These are phyloP conservation scores for Colletotrichum cordylinicola DNA, from an alignment of 2,329 filamentous ascomycete species.

Conservation along the genomic window DNA sequence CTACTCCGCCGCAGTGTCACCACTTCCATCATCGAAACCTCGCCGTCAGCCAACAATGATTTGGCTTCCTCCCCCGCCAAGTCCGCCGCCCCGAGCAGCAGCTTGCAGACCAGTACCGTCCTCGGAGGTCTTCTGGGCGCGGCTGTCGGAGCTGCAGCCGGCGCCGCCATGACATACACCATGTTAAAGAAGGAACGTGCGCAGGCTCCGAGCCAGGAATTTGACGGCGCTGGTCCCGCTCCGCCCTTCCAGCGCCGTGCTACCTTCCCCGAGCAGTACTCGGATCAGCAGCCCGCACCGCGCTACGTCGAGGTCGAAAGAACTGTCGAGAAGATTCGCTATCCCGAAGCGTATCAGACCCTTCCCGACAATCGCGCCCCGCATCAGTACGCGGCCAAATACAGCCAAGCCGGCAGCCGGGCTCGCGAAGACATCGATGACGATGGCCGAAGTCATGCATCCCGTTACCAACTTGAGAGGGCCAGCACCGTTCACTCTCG, in stretches of 20 bases:
- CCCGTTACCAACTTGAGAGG: slow-evolving; percentile 37
- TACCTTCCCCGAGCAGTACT: slow-evolving; percentile 46
- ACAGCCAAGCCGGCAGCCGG: slow-evolving; percentile 34
- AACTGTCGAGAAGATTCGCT: slow-evolving; percentile 41
- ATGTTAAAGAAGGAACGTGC: slow-evolving; percentile 66
- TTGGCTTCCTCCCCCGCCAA: slow-evolving; percentile 29
- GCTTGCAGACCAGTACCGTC: slow-evolving; percentile 64
- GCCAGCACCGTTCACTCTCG: slow-evolving; percentile 40
- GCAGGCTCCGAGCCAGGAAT: slow-evolving; percentile 44
- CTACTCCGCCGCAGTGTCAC: slow-evolving; percentile 38
- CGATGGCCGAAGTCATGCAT: slow-evolving; percentile 46
- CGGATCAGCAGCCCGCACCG: slow-evolving; percentile 33
- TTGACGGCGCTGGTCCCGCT: slow-evolving; percentile 32
- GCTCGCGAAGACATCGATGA: slow-evolving; percentile 41
- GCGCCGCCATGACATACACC: slow-evolving; percentile 68
- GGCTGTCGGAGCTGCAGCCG: slow-evolving; percentile 77
- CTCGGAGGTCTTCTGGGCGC: slow-evolving; percentile 81
- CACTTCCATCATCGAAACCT: slow-evolving; percentile 34
- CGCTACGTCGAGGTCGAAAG: slow-evolving; percentile 43
- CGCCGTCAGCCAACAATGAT: slow-evolving; percentile 16
- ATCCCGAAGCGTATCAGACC: slow-evolving; percentile 37
- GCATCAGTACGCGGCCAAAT: slow-evolving; percentile 40
- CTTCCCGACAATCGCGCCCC: slow-evolving; percentile 37
- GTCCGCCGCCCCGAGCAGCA: slow-evolving; percentile 17
- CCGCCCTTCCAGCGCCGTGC: slow-evolving; percentile 47